Percentiles rank a stretch among this genome's conserved stretches.
These are phyloP conservation scores for Oryza punctata DNA, from an alignment of 176 grass and related monocot genomes.

Conservation along the genomic window DNA sequence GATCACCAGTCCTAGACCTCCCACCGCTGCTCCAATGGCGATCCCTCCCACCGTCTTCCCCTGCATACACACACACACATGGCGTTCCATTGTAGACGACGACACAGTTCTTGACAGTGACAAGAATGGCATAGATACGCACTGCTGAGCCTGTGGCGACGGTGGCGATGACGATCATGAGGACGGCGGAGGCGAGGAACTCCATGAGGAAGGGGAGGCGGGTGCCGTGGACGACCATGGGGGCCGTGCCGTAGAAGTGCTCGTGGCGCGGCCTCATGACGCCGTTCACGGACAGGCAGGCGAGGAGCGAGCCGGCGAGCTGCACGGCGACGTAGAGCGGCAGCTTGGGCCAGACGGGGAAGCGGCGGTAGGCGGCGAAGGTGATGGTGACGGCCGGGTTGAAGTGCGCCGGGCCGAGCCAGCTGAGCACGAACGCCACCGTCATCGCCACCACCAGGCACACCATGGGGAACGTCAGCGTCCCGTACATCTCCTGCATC, in stretches of 20 bases:
- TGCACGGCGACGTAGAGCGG: slow-evolving; percentile 51
- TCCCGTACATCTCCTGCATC: slow-evolving; percentile 55
- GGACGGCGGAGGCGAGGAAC: slow-evolving; percentile 52
- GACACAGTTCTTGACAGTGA: too few species aligned
- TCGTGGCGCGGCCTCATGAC: slow-evolving; percentile 44
- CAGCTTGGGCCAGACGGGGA: slow-evolving; percentile 29
- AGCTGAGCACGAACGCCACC: slow-evolving; percentile 52
- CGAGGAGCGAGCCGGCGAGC: slow-evolving; percentile 46
- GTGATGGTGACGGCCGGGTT: slow-evolving; percentile 67
- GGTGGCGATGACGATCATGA: slow-evolving; percentile 67
- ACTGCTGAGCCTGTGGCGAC: slow-evolving; percentile 38
- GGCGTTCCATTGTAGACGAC: too few species aligned
- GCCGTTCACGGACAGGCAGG: slow-evolving; percentile 35
- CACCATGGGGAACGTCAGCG: slow-evolving; percentile 44
- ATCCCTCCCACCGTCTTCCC: slow-evolving; percentile 30
- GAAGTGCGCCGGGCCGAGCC: slow-evolving; percentile 56
- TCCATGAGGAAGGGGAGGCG: slow-evolving; percentile 55
- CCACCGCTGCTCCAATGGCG: slow-evolving; percentile 40
- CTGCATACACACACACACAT: slow-evolving; percentile 25
- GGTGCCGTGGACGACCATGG: background rate
- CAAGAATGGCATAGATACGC: too few species aligned
- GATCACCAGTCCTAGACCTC: slow-evolving; percentile 37
- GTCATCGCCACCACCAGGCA: slow-evolving; percentile 45
- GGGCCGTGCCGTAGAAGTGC: slow-evolving; percentile 52
- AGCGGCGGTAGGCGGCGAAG: slow-evolving; percentile 49